These are phyloP conservation scores for Botrytis paeoniae DNA, from an alignment of 2,329 filamentous ascomycete genomes.

Conservation along the genomic window DNA sequence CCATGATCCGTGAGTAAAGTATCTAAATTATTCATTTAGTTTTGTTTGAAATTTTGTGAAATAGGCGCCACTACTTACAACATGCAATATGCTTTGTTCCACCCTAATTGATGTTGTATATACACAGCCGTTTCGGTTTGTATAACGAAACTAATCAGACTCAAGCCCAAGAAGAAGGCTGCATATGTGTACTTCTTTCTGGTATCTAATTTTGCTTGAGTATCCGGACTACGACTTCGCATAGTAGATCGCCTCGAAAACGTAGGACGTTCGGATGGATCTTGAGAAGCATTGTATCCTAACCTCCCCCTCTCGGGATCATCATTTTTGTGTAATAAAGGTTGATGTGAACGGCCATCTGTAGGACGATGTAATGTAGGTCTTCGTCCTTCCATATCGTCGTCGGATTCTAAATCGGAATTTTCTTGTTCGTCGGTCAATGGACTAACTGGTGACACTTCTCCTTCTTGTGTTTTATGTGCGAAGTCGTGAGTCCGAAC, in stretches of 20 bases:
- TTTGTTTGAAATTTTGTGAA: neutral
- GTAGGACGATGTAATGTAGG: constrained; percentile 40
- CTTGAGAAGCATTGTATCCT: constrained; percentile 34
- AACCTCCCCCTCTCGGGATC: constrained; percentile 35
- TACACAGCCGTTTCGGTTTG: constrained; percentile 96
- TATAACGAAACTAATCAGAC: constrained; percentile 81
- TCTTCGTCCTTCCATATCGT: constrained; percentile 41
- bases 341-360: constrained; percentile 42
- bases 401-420: constrained; percentile 28
- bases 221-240: constrained; percentile 72
- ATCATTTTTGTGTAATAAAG: constrained; percentile 36
- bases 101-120: constrained; percentile 86
- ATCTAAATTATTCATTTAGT: constrained; percentile 43
- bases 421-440: constrained; percentile 27
- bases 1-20: constrained; percentile 96
- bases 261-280: constrained; percentile 30
- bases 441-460: constrained; percentile 17
- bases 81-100: constrained; percentile 99
- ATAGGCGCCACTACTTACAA: constrained; percentile 54
- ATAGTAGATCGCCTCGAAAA: constrained; percentile 63
- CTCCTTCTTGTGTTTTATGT: constrained; percentile 22
- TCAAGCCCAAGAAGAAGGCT: constrained; percentile 76
- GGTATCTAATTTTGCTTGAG: constrained; percentile 61
- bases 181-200: constrained; percentile 85
- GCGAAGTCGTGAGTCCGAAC: constrained; percentile 23